Conservation (phyloP, 768 basidiomycete genomes). For the Brasilioporus rufonigricans region DNA sequence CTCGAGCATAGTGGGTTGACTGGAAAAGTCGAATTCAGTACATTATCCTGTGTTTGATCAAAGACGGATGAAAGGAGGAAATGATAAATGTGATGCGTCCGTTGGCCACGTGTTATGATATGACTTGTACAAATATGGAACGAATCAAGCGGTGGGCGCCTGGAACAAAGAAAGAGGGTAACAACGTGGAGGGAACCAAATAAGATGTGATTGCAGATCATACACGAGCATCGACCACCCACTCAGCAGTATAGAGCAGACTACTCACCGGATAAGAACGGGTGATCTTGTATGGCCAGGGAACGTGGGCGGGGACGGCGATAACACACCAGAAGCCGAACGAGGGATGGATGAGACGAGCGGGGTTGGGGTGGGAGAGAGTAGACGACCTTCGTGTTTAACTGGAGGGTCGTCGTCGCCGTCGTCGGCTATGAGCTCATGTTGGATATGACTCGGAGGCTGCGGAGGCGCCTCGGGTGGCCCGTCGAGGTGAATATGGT, state of each 20-base stretch:
- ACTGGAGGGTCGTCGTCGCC: conserved; percentile 21
- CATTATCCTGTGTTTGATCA: background rate
- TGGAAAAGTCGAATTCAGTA: conserved; percentile 27
- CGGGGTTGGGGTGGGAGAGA: conserved; percentile 14
- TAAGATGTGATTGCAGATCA: background rate
- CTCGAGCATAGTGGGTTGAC: conserved; percentile 51
- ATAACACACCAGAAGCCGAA: conserved; percentile 9
- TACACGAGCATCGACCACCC: background rate
- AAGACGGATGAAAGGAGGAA: background rate
- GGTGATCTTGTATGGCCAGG: conserved; percentile 32
- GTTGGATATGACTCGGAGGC: conserved; percentile 10
- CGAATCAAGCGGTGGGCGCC: background rate
- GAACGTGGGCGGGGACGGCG: conserved; percentile 10
- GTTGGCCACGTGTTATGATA: conserved; percentile 17
- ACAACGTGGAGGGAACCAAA: conserved; percentile 11
- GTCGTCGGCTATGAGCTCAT: conserved; percentile 12
- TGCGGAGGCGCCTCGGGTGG: conserved; percentile 10
- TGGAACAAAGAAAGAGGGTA: conserved; percentile 11
- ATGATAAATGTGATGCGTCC: background rate
- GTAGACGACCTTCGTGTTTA: conserved; percentile 28
- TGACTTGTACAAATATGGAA: conserved; percentile 16
- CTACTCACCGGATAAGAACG: conserved; percentile 30
- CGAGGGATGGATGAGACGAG: conserved; percentile 14
- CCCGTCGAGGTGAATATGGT: conserved; percentile 5
- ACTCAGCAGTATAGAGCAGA: background rate